Conservation (phyloP, 176 grass and related monocot genomes). For the Musa itinerans region DNA sequence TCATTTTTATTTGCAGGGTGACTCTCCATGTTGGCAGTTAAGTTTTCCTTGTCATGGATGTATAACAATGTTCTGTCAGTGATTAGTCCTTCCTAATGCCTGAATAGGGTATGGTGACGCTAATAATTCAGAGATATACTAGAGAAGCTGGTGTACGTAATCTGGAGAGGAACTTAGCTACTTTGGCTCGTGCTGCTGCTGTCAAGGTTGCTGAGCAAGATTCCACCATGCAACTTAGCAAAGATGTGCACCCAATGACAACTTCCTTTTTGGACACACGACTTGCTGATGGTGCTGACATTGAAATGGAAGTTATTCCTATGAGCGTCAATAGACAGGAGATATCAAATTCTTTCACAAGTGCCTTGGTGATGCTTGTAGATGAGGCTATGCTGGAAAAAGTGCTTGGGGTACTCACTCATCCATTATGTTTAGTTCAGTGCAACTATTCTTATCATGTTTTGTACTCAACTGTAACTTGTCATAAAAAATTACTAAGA, state of each 20-base stretch:
- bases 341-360: slow-evolving; percentile 67
- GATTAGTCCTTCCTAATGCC: neutral
- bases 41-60: neutral
- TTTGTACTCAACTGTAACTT: neutral
- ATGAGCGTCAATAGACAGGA: slow-evolving; percentile 59
- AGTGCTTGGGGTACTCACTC: slow-evolving; percentile 84
- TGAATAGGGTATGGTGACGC: slow-evolving; percentile 56
- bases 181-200: slow-evolving; percentile 80
- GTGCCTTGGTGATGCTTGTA: slow-evolving; percentile 49
- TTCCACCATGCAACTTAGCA: slow-evolving; percentile 33
- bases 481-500: slow-evolving; percentile 3
- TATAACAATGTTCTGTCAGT: neutral
- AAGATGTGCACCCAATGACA: slow-evolving; percentile 43
- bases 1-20: neutral
- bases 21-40: neutral
- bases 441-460: neutral
- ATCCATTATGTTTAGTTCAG: neutral
- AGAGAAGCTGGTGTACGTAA: slow-evolving; percentile 92
- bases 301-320: slow-evolving; percentile 98
- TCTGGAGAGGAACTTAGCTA: slow-evolving; percentile 78
- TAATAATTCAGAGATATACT: slow-evolving; percentile 91
- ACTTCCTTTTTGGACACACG: slow-evolving; percentile 61
- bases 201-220: slow-evolving; percentile 86
- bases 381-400: slow-evolving; percentile 92
- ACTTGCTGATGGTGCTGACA: slow-evolving; percentile 57